Evolutionary conservation across 495 filamentous ascomycete species (phyloP), one percentile per base, ranked within the genome.

Genomic region (Jackrogersella multiformis): DNA sequence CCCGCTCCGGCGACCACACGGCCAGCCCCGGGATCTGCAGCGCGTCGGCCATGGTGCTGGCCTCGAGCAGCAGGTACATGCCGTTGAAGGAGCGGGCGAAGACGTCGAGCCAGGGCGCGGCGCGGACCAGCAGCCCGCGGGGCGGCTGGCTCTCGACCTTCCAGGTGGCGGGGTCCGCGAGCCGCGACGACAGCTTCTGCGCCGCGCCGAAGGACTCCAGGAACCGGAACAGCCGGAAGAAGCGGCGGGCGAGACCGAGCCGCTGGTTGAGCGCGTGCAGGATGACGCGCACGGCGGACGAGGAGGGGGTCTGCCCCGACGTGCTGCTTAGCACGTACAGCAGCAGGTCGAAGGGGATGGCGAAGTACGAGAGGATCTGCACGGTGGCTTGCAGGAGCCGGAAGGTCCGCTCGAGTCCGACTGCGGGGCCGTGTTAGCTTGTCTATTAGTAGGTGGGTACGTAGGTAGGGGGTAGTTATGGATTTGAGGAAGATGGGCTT

Each of bases 181-280:
- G 0, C 34, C 3, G 34, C n/a, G n/a, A n/a, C n/a, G 65, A 77
- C 6, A 76, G 53, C 15, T 61, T 62, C 61, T 76, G 81, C 1
- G 85, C 86, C 4, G 76, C 74, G 34, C 76, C 48, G 67, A 91
- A 89, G n/a, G 76, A 78, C 10, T 86, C 87, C 4, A 90, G 75
- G 73, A 88, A 89, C 30, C 84, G 82, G 66, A 89, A 89, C 57
- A 88, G 77, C 21, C 88, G 82, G 72, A 91, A 81, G 74, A 79
- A 88, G 6, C 87, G 80, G 21, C 88, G 76, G 8, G 80, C 83
- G 73, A 79, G 60, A 2, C 62, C 68, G 13, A 82, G 54, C 34
- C 73, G 74, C 38, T 64, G 52, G 62, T 73, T 72, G 1, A 80
- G 61, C 6, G 46, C 41, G 2, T 56, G 32, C 32, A 81, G 68